Evolutionary conservation across 805 yeast genomes (phyloP).

Genomic region (Priceomyces haplophilus): DNA sequence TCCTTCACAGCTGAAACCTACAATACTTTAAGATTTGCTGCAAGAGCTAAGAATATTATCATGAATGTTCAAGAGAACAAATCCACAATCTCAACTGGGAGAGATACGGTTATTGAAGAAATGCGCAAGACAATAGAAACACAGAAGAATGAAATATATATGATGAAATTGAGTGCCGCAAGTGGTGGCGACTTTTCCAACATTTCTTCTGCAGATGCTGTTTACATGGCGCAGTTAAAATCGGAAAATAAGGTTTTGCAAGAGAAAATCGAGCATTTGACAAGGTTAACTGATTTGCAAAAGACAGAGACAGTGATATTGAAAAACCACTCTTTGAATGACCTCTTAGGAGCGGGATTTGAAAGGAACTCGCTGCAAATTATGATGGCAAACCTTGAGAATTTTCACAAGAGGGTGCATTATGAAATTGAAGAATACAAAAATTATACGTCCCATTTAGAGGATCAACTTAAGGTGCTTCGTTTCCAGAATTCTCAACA

Average conservation of each 20-base stretch:
- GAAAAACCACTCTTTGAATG: conserved; percentile 58
- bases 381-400: conserved; percentile 48
- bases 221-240: conserved; percentile 29
- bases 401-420: conserved; percentile 43
- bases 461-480: conserved; percentile 44
- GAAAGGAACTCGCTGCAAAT: conserved; percentile 36
- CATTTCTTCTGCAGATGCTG: neutral
- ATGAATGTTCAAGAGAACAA: conserved; percentile 61
- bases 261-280: conserved; percentile 68
- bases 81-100: conserved; percentile 34
- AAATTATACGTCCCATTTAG: conserved; percentile 59
- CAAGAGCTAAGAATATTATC: conserved; percentile 83
- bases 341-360: conserved; percentile 47
- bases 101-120: conserved; percentile 49
- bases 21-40: conserved; percentile 87
- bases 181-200: neutral
- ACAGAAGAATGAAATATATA: conserved; percentile 52
- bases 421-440: conserved; percentile 57
- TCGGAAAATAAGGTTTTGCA: conserved; percentile 65
- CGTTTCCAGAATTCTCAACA: conserved; percentile 6
- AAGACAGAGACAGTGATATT: conserved; percentile 54
- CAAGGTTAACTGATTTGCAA: conserved; percentile 60
- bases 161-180: conserved; percentile 22
- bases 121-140: conserved; percentile 58
- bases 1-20: conserved; percentile 70